Base-by-base conservation (phyloP, 1,284 basidiomycete genomes). In the Wolfiporia cocos region DNA sequence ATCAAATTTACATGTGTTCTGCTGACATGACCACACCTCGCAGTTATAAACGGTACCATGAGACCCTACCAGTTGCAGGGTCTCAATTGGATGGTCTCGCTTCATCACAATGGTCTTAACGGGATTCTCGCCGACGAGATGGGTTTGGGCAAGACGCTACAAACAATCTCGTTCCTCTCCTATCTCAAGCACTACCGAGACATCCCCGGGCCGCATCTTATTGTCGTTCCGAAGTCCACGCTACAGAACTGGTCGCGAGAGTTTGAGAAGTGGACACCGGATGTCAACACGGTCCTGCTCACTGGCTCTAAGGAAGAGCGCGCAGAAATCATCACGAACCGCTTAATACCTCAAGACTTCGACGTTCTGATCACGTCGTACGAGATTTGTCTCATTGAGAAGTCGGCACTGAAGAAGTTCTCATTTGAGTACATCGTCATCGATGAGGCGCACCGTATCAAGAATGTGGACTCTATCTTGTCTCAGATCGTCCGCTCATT, bases 371-470 rank as follows among this genome's bases (percentile, higher is more conserved):
- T 99, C 64, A 97, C 96, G 1, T 92, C 92, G 1, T 99, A 99
- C 69, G 96, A 99, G 63, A 90, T 99, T 55, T 97, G 93, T 62
- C 76, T 99, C 47, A 91, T 96, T 54, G 96, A 99, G 61, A 93
- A 94, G 67, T 76, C 80, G 20, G 78, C 87, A 0, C 74, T 99
- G 53, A 93, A 91, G 67, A 96, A 95, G 65, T 91, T 98, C 58
- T 88, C 86, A 0, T 99, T 97, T 74, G 92, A 96, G 67, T 99
- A 99, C 68, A 98, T 99, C 63, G 78, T 92, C 53, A 99, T 99
- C 58, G 95, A 99, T 68, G 96, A 99, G 67, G 96, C 95, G 1
- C 96, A 99, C 60, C 87, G 95, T 29, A 99, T 99, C 78, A 99
- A 99, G 73, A 99, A 99, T 57, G 93, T 95, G 56, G 92, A 99